Base-by-base conservation (phyloP, 2,329 filamentous ascomycete genomes). In the Penicillium verrucosum region DNA sequence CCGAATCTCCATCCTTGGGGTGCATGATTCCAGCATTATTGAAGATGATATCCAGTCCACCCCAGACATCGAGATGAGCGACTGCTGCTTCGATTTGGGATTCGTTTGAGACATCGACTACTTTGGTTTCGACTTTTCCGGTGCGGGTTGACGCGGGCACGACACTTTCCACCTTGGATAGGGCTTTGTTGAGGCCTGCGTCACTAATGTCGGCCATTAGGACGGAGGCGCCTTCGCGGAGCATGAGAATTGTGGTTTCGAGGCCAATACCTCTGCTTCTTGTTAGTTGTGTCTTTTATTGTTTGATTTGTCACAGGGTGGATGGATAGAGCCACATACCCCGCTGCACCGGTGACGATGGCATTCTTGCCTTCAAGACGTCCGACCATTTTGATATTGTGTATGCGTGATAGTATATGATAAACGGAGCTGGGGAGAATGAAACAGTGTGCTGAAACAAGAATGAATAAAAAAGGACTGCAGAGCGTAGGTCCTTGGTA, bases 21-120 rank as follows among this genome's bases (percentile, higher is more conserved):
- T 96, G 92, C 92, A 97, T 97, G 76, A 97, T 97, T 53, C 92
- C 92, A 27, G 92, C 92, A 74, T 97, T 97, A 85, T 97, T 97
- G 86, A 96, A 97, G 68, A 96, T 90, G 70, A 96, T 81, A 73
- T 97, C 92, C 2, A 93, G 77, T 43, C 92, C 92, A 69, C 92
- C 92, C 89, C 90, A 95, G 55, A 84, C 71, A 75, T 97, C 92
- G 55, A 93, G 78, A 12, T 83, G 77, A 65, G 89, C 88, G 51
- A 96, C 81, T 71, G 89, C 85, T 54, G 86, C 85, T 69, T 91
- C 78, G 32, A 97, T 85, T 54, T 94, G 84, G 58, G 82, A 75
- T 74, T 97, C 92, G 69, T 92, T 92, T 72, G 90, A 92, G 51
- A 97, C 92, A 70, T 97, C 92, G 29, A 46, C 43, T 3, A 76